phyloP scores from a whole-genome alignment of 2,329 filamentous ascomycete genomes.

The Eutypa lata region DNA sequence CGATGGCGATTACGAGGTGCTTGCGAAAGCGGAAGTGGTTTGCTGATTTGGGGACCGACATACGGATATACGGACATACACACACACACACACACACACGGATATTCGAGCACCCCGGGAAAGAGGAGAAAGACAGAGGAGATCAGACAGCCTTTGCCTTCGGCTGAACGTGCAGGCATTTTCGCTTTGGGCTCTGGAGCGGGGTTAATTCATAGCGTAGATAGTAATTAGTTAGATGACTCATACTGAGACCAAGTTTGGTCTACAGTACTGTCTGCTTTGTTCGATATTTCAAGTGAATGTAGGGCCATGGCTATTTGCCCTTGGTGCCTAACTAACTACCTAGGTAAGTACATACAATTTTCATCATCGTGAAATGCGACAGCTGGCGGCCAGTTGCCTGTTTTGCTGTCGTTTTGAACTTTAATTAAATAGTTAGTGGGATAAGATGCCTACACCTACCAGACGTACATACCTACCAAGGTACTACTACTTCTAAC shows the following conservation, averaged over 20 bases:
- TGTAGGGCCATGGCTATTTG: not conserved
- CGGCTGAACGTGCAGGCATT: no score
- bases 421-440: no score
- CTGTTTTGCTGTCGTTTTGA: not conserved
- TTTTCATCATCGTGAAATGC: not conserved
- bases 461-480: no score
- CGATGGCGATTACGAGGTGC: slow-evolving; percentile 18
- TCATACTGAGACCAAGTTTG: not conserved
- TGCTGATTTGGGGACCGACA: slow-evolving; percentile 14
- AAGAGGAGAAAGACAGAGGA: not conserved
- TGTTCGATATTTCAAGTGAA: not conserved
- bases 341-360: not conserved
- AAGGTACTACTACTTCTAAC: no score
- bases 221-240: no score
- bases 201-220: no score
- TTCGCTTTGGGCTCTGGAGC: no score
- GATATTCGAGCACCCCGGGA: not conserved
- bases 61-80: no score
- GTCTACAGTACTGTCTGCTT: not conserved
- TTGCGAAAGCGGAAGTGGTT: slow-evolving; percentile 27
- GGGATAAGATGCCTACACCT: no score
- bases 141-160: no score
- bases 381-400: not conserved
- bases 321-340: not conserved
- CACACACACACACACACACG: no score